These are phyloP conservation scores for Ascocoryne sarcoides DNA, from an alignment of 2,329 filamentous ascomycete genomes.

Conservation along the genomic window DNA sequence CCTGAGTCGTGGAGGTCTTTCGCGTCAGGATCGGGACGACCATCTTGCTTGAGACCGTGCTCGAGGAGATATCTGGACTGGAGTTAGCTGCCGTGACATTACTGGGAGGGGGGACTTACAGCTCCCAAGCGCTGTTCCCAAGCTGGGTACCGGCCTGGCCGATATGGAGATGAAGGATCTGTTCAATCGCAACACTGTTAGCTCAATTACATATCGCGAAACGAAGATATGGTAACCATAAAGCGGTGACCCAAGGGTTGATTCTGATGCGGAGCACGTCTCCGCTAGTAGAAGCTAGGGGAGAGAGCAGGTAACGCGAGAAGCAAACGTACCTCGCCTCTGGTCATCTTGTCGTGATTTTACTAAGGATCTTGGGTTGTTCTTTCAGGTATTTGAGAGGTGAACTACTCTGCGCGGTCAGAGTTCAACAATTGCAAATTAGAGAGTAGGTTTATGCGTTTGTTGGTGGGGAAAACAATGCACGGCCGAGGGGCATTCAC, in stretches of 20 bases:
- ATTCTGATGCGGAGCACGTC: conserved; percentile 1
- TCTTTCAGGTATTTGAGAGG: background rate
- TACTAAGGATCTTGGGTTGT: background rate
- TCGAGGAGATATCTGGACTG: conserved; percentile 51
- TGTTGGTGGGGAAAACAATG: background rate
- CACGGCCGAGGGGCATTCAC: background rate
- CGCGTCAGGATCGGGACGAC: conserved; percentile 46
- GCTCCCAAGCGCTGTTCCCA: conserved; percentile 60
- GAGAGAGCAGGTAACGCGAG: no score
- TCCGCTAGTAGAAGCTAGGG: background rate
- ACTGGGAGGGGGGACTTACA: conserved; percentile 38
- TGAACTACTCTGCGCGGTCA: background rate
- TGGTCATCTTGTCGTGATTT: conserved; percentile 17
- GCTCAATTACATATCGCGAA: background rate
- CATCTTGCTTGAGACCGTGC: conserved; percentile 54
- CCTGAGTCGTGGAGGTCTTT: conserved; percentile 43
- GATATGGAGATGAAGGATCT: conserved; percentile 61
- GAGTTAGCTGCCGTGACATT: conserved; percentile 6
- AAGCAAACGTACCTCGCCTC: conserved; percentile 21
- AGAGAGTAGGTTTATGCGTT: background rate
- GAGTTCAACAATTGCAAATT: background rate
- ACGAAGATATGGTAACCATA: background rate
- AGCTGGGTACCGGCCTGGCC: conserved; percentile 61
- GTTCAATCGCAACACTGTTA: conserved; percentile 6
- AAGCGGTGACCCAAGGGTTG: background rate